Base-by-base conservation (phyloP, 805 yeast species). In the Spathaspora gorwiae region DNA sequence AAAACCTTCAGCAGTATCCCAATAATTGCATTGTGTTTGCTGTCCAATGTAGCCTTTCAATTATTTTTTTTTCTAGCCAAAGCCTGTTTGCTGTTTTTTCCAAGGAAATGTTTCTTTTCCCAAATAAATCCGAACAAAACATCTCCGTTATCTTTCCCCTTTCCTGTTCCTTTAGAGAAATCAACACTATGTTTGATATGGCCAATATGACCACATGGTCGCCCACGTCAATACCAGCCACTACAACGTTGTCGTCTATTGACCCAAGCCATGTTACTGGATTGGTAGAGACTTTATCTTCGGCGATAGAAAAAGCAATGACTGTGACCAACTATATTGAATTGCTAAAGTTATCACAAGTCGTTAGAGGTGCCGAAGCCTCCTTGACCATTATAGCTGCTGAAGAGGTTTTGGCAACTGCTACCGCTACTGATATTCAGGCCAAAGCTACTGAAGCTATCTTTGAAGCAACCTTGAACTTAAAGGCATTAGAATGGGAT, bases 341-440 rank as follows among this genome's bases (percentile, higher is more conserved):
- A 8, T 50, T 64, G 30, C 27, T 40, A 5, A 49, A 59, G 2
- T 55, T 59, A 19, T 62, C 70, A 4, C 50, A 53, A 40, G 46
- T 52, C 7, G 44, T 52, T 7, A 49, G 73, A 34, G 73, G 72
- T 2, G 72, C 70, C 6, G 50, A 60, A 41, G 73, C 72, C 1
- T 68, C 73, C 3, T 50, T 65, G 43, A 57, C 65, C 8, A 56
- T 67, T n/a, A 53, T 68, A 31, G 51, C 59, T 1, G 73, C 72
- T 10, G 64, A 66, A 44, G 37, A 57, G n/a, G 64, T 65, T 1
- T 48, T 63, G 35, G 73, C 73, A 9, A 68, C 73, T 4, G 73
- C 73, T n/a, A 68, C 74, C 2, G 59, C 53, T 29, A 29, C 47
- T 11, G 38, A 44, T 10, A 64, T 57, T 1, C 48, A 51, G 40